Evolutionary conservation across 257 asterid species (phyloP).

Genomic region (Echites panduratus): DNA sequence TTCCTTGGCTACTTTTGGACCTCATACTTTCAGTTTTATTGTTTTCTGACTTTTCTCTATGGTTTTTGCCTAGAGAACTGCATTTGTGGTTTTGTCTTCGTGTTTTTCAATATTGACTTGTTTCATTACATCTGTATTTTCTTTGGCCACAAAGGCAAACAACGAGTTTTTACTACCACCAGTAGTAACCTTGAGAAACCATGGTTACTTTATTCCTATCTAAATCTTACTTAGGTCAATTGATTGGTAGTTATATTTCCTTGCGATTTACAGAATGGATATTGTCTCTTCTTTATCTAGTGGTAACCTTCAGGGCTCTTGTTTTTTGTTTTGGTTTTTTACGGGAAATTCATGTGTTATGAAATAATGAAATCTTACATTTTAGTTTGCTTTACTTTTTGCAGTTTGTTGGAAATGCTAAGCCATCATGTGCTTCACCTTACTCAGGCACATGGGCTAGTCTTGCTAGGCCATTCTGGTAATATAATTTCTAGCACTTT

Average conservation of each 20-base stretch:
- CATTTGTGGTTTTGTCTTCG: too few species aligned
- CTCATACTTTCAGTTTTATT: not conserved
- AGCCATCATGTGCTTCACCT: slow-evolving; percentile 20
- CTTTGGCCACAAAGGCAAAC: too few species aligned
- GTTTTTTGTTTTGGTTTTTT: not conserved
- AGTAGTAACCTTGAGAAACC: too few species aligned
- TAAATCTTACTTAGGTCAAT: too few species aligned
- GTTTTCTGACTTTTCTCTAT: not conserved
- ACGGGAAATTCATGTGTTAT: not conserved
- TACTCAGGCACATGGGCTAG: slow-evolving; percentile 17
- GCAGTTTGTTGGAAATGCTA: slow-evolving; percentile 31
- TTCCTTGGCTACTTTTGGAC: not conserved
- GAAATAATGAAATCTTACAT: not conserved
- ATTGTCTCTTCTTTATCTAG: too few species aligned
- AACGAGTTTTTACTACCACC: too few species aligned
- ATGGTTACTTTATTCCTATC: too few species aligned
- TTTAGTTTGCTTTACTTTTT: not conserved
- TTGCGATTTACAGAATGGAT: too few species aligned
- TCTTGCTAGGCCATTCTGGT: slow-evolving; percentile 39
- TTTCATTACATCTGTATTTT: too few species aligned
- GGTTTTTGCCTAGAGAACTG: too few species aligned
- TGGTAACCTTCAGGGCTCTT: not conserved
- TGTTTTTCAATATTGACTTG: too few species aligned
- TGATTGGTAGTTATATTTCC: too few species aligned
- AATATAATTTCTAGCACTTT: not conserved